Conservation (phyloP, 75 land plant genomes). For the Pseudotsuga menziesii region DNA sequence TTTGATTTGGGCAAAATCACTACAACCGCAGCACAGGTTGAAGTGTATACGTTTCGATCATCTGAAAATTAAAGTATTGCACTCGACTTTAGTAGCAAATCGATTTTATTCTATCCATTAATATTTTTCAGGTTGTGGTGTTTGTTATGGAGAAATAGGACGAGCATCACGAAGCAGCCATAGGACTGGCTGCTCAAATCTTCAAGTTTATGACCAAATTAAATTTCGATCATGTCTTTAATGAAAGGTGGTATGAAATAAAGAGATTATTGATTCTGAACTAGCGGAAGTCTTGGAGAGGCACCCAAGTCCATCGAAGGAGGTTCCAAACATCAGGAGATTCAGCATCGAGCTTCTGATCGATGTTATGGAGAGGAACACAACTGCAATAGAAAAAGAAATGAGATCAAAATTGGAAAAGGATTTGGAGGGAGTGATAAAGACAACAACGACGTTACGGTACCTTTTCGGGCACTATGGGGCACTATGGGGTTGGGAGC, state of each 20-base stretch:
- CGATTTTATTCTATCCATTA: no score
- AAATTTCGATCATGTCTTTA: conserved; percentile 20
- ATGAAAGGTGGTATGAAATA: conserved; percentile 20
- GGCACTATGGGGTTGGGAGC: no score
- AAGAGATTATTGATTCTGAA: conserved; percentile 13
- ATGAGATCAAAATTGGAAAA: no score
- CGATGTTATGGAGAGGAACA: background rate
- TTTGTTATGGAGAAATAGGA: no score
- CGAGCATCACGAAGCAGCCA: background rate
- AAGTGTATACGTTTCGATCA: no score
- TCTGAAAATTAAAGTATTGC: no score
- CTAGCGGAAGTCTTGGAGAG: background rate
- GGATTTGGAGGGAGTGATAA: background rate
- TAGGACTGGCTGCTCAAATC: conserved; percentile 30
- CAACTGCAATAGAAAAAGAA: no score
- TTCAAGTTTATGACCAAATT: background rate
- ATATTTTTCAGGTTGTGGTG: background rate
- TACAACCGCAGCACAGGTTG: conserved; percentile 4
- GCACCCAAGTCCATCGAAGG: background rate
- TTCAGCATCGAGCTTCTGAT: background rate
- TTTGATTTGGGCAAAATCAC: conserved; percentile 18
- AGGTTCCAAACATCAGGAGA: background rate
- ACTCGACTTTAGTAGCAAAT: no score
- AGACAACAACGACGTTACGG: background rate
- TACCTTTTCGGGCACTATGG: conserved; percentile 37